Conservation (phyloP, 1,284 basidiomycete species). For the Rhodotorula sp. region DNA sequence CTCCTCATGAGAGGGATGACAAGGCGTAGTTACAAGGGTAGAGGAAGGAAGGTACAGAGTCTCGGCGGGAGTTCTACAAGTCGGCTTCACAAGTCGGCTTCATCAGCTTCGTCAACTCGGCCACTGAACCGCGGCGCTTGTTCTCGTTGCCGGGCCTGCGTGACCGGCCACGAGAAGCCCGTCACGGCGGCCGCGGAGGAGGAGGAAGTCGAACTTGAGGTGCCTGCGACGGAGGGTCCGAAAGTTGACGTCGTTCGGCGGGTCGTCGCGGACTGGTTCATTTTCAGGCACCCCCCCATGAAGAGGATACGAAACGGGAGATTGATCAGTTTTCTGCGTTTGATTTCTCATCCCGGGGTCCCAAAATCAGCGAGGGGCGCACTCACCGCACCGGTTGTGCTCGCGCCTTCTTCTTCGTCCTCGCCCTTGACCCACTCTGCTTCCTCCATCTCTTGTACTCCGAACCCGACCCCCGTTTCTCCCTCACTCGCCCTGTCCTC, state of each 20-base stretch:
- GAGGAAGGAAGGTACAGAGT: background rate
- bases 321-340: background rate
- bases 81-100: too few species aligned
- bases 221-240: slow-evolving; percentile 7
- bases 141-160: too few species aligned
- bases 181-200: background rate
- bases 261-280: background rate
- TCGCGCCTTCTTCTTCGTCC: background rate
- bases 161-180: background rate
- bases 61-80: background rate
- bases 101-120: background rate
- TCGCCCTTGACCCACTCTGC: slow-evolving; percentile 3
- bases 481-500: background rate
- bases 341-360: background rate
- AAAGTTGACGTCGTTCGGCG: background rate
- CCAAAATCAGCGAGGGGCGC: background rate
- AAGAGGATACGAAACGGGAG: too few species aligned
- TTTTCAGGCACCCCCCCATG: too few species aligned
- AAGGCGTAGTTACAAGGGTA: background rate
- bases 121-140: background rate
- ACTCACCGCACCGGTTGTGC: slow-evolving; percentile 6
- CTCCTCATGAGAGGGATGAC: too few species aligned
- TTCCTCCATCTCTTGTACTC: background rate
- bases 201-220: background rate
- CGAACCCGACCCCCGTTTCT: too few species aligned